Percentiles rank a stretch among this genome's conserved stretches.
These are phyloP conservation scores for Suillus fuscotomentosus DNA, from an alignment of 768 basidiomycete genomes.

Conservation along the genomic window DNA sequence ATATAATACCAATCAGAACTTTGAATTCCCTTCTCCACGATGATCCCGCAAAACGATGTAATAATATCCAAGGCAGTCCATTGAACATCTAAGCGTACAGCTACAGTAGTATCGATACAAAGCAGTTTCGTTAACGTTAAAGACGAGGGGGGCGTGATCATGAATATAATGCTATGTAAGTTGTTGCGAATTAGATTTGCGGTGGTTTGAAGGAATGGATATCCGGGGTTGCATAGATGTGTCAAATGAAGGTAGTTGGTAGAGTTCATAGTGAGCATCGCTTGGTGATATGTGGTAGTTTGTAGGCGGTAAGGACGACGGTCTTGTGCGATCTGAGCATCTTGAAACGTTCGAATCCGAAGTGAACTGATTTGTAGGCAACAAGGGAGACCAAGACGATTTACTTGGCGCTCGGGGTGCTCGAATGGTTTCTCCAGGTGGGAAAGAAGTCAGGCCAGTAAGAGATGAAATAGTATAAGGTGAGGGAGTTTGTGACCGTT, in stretches of 20 bases:
- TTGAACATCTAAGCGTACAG: slow-evolving; percentile 3
- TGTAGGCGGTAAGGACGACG: neutral
- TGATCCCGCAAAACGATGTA: neutral
- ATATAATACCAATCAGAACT: neutral
- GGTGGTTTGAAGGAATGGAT: slow-evolving; percentile 1
- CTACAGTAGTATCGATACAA: slow-evolving; percentile 13
- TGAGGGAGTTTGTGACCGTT: slow-evolving; percentile 6
- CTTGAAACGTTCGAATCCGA: slow-evolving; percentile 8
- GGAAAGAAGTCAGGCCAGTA: slow-evolving; percentile 34
- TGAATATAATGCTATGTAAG: neutral
- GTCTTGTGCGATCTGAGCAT: slow-evolving; percentile 3
- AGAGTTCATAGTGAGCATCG: slow-evolving; percentile 7
- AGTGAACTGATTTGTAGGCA: slow-evolving; percentile 26
- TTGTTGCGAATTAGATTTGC: neutral
- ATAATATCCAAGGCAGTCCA: neutral
- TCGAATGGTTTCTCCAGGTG: slow-evolving; percentile 41
- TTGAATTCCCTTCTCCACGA: neutral
- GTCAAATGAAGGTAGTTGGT: slow-evolving; percentile 12
- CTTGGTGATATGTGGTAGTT: neutral
- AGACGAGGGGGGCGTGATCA: neutral
- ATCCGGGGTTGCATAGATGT: neutral
- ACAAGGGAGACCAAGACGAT: slow-evolving; percentile 21
- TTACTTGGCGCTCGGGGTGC: slow-evolving; percentile 22
- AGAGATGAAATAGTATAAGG: slow-evolving; percentile 36
- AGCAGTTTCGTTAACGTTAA: slow-evolving; percentile 5